Conservation (phyloP, 129 eudicot species). For the Calendula officinalis region DNA sequence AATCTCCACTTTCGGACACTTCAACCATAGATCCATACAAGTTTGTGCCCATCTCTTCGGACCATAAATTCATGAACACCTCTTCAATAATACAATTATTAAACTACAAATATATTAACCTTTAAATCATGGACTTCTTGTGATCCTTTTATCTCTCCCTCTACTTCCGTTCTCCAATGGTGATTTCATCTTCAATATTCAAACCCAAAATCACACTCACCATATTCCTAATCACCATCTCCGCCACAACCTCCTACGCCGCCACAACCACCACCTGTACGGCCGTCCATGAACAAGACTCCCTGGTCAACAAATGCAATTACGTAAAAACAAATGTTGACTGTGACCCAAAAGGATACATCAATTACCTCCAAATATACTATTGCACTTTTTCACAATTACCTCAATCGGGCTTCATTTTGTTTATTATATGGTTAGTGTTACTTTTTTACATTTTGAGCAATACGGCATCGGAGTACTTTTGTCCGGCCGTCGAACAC, state of each 20-base stretch:
- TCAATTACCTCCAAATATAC: conserved; percentile 52
- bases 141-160: neutral
- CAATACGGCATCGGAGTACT: conserved; percentile 59
- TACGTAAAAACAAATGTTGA: conserved; percentile 39
- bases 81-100: conserved; percentile 11
- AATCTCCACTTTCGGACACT: neutral
- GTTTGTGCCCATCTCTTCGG: conserved; percentile 24
- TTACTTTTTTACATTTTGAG: conserved; percentile 53
- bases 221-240: conserved; percentile 15
- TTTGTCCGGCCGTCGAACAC: conserved; percentile 52
- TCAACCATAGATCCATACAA: conserved; percentile 10
- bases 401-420: conserved; percentile 35
- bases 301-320: conserved; percentile 30
- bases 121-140: conserved; percentile 1
- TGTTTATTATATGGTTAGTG: conserved; percentile 53
- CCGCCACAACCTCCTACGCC: conserved; percentile 9
- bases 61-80: conserved; percentile 20
- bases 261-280: conserved; percentile 30
- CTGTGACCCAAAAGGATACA: conserved; percentile 50
- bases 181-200: conserved; percentile 3
- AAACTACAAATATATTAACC: neutral
- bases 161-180: conserved; percentile 5
- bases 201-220: conserved; percentile 9
- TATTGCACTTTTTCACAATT: conserved; percentile 44
- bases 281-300: conserved; percentile 25